Base-by-base conservation (phyloP, 331 rosid genomes). In the Rhamnella rubrinervis region DNA sequence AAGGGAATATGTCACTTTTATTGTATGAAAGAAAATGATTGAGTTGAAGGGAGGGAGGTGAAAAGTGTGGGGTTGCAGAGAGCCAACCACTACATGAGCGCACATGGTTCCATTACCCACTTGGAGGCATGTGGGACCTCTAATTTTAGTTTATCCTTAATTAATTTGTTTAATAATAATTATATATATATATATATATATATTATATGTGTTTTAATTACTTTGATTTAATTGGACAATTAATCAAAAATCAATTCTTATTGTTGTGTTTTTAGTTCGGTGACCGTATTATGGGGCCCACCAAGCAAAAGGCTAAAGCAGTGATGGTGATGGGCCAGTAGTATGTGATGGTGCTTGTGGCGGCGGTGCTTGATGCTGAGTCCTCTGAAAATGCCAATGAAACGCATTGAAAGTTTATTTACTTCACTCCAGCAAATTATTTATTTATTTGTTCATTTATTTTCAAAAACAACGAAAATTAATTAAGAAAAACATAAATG, bases 41-140 rank as follows among this genome's bases (percentile, higher is more conserved):
- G 35, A 4, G 4, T 31, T 31, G 51, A 41, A 23, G 63, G 37
- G 63, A 52, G 50, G 55, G 35, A 67, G 37, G 25, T 14, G 56
- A 23, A 38, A 23, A 1, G 47, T 26, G 74, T 68, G 69, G 70
- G 73, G 63, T 23, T 60, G 20, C 38, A 10, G 12, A 39, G 51
- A 62, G 79, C 74, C 79, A 61, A 52, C 68, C 16, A 67, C 74
- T 69, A 41, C 52, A 75, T 61, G 74, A 52, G 50, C 18, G 79
- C 79, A 75, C 79, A 75, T 75, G 79, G 79, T 75, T 67, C 57
- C 74, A 67, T 52, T 61, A 60, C 69, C 65, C 68, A 61, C 79
- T 75, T 67, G 74, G 41, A 61, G 51, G 18, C 39, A 10, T 39
- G 58, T 67, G 74, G 79, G 78, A 28, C 40, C 78, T 13, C 8